A percentile compares a stretch with the other conserved stretches of the same genome.
phyloP scores from a whole-genome alignment of 768 basidiomycete genomes.

The Hypsizygus marmoreus region DNA sequence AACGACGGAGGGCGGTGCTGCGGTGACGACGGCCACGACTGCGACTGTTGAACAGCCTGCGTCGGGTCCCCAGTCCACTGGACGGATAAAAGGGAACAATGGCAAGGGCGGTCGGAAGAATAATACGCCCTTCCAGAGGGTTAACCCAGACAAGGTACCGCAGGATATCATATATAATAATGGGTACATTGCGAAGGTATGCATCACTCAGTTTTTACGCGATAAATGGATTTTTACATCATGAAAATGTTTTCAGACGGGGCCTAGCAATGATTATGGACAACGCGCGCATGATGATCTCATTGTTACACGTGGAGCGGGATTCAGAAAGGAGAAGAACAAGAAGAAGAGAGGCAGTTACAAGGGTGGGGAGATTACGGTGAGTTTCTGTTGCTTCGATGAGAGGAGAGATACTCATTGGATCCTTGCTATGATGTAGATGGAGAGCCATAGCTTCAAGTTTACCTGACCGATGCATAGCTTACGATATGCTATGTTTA shows the following conservation, averaged over 20 bases:
- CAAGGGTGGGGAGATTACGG: constrained; percentile 93
- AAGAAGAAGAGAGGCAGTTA: constrained; percentile 98
- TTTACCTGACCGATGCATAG: no score
- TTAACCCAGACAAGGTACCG: constrained; percentile 64
- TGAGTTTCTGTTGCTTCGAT: constrained; percentile 39
- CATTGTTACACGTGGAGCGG: constrained; percentile 90
- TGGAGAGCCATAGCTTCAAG: constrained; percentile 87
- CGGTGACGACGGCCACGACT: constrained; percentile 47
- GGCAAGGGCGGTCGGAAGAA: constrained; percentile 38
- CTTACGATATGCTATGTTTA: no score
- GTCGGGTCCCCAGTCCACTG: constrained; percentile 14
- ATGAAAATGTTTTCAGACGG: constrained; percentile 45
- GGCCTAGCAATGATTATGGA: constrained; percentile 80
- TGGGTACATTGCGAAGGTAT: constrained; percentile 77
- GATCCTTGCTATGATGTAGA: constrained; percentile 36
- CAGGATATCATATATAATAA: constrained; percentile 57
- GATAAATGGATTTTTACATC: constrained; percentile 1
- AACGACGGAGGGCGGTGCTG: constrained; percentile 49
- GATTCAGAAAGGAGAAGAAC: constrained; percentile 98
- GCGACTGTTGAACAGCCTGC: constrained; percentile 14
- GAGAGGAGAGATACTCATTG: no score
- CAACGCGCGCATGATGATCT: constrained; percentile 82
- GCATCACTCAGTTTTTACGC: constrained; percentile 18
- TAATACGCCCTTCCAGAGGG: constrained; percentile 78
- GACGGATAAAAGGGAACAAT: constrained; percentile 20